Base-by-base conservation (phyloP, 176 grass and related monocot genomes). In the Pontederia paniculata region DNA sequence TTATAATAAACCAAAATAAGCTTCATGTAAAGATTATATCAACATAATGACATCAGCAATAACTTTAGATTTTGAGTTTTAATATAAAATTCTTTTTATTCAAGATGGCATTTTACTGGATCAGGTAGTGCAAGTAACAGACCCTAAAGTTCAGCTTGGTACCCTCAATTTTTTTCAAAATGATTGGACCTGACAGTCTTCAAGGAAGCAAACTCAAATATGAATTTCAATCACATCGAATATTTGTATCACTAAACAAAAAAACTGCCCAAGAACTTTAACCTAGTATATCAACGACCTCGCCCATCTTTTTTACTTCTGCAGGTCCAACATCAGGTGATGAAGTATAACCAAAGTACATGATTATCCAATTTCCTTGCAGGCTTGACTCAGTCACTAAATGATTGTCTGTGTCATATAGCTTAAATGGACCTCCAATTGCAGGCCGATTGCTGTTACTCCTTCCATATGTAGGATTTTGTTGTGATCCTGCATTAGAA, bases 261-360 rank as follows among this genome's bases (percentile, higher is more conserved):
- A 44, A 54, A 12, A 63, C 51, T 57, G 9, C 53, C 11, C 23
- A 43, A 74, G 14, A 54, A 86, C n/a, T n/a, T 37, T 8, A 45
- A 90, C 93, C 86, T 84, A 91, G 62, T 54, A 91, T 61, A 62
- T 83, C 71, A 53, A 78, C 63, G 72, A 52, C 80, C 37, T 84
- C 82, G 52, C 77, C 60, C 55, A 98, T 82, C 77, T 91, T 98
- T 69, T 77, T 72, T 42, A 91, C 77, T 88, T 91, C 80, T 62
- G 60, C 37, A 57, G 93, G 93, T 59, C 75, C 75, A 54, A 80
- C 68, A 75, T 98, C 93, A 52, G 86, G 83, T 60, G 77, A 84
- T 42, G 86, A 98, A 73, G 93, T 91, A 52, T 98, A 88, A 17
- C 93, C 80, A 74, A 98, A 98, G 48, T 98, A 91, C 80, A 98